A percentile compares a stretch with the other conserved stretches of the same genome.
Conservation (phyloP, 2,329 filamentous ascomycete genomes). For the Aspergillus sp. region DNA sequence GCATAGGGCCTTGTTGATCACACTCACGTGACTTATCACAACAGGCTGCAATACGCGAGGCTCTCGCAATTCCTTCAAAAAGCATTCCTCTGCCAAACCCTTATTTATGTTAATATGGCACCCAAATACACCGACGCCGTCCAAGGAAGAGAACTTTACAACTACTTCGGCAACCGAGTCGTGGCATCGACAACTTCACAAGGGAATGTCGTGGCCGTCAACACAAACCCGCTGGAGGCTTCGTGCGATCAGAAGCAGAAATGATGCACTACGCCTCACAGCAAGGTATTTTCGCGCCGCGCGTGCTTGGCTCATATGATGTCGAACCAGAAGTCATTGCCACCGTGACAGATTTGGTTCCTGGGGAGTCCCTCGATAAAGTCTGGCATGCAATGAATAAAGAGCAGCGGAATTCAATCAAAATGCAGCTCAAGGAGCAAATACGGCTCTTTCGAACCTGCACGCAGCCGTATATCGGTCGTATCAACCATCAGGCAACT, state of each 20-base stretch:
- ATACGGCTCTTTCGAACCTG: constrained; percentile 8
- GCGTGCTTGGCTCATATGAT: neutral
- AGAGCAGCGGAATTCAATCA: constrained; percentile 5
- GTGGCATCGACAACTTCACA: constrained; percentile 2
- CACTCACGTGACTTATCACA: no score
- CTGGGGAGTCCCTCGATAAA: constrained; percentile 4
- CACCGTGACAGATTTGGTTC: constrained; percentile 4
- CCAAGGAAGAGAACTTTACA: constrained; percentile 3
- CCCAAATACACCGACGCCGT: constrained; percentile 1
- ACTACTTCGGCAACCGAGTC: constrained; percentile 3
- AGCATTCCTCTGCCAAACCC: no score
- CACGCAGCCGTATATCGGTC: constrained; percentile 13
- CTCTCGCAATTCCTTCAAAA: no score
- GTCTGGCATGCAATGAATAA: constrained; percentile 7
- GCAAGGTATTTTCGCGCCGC: neutral
- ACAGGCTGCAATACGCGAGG: no score
- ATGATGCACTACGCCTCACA: neutral
- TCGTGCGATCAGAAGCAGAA: neutral
- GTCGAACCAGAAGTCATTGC: neutral
- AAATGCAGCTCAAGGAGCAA: constrained; percentile 7
- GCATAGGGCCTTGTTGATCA: no score
- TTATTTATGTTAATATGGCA: no score
- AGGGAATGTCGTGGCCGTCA: constrained; percentile 1
- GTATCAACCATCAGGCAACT: constrained; percentile 6
- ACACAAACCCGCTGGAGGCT: neutral